Conservation (phyloP, 768 basidiomycete genomes). For the Tricholomella constricta region DNA sequence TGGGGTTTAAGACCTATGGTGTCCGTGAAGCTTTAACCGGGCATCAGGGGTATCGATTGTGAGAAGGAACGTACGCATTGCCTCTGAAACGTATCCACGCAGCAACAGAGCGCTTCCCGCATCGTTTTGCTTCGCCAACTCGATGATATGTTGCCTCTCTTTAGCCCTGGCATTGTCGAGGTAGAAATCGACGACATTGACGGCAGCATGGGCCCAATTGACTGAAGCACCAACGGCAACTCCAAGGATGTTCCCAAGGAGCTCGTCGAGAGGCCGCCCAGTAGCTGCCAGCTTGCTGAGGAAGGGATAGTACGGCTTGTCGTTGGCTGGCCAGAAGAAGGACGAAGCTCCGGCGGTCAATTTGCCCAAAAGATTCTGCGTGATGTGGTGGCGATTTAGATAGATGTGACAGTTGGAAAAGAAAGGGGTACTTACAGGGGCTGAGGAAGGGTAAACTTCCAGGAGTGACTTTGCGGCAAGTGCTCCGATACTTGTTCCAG, state of each 20-base stretch:
- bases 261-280: conserved; percentile 39
- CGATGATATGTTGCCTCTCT: conserved; percentile 41
- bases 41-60: background rate
- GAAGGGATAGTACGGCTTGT: conserved; percentile 41
- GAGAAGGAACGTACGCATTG: conserved; percentile 40
- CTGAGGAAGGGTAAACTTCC: conserved; percentile 21
- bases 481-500: conserved; percentile 28
- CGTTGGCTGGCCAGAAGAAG: conserved; percentile 7
- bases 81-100: conserved; percentile 52
- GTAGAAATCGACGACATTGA: conserved; percentile 56
- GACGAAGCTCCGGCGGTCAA: background rate
- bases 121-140: conserved; percentile 36
- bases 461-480: conserved; percentile 33
- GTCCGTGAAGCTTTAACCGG: background rate
- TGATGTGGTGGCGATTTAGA: background rate
- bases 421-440: conserved; percentile 23
- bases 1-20: conserved; percentile 38
- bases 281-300: conserved; percentile 37
- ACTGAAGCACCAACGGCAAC: conserved; percentile 49
- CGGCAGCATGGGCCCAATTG: conserved; percentile 47
- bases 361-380: conserved; percentile 5
- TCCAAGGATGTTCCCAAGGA: conserved; percentile 46
- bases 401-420: background rate
- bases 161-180: conserved; percentile 41
- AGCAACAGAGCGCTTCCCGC: conserved; percentile 35